Percentiles rank a stretch among this genome's conserved stretches.
These are phyloP conservation scores for Mucor mucedo DNA, from an alignment of 371 early-diverging fungal species.

Conservation along the genomic window DNA sequence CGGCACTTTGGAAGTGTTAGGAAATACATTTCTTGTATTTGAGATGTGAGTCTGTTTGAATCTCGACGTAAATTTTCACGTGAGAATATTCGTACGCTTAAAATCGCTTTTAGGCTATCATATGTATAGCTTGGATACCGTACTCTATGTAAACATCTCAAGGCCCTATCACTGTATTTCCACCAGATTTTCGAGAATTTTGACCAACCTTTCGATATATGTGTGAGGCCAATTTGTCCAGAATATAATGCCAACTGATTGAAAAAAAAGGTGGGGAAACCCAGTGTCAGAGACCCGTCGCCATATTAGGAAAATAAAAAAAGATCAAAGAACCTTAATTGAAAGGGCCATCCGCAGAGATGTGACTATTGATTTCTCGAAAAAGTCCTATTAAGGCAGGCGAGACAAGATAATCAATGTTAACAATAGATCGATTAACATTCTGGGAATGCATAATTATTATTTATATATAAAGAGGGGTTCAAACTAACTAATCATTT, in stretches of 20 bases:
- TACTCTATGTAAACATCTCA: too few species aligned
- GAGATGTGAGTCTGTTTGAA: too few species aligned
- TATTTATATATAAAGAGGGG: conserved; percentile 4
- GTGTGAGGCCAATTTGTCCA: too few species aligned
- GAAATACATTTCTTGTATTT: too few species aligned
- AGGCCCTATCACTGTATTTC: too few species aligned
- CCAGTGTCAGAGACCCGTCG: background rate
- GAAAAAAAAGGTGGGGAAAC: background rate
- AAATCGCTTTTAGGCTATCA: too few species aligned
- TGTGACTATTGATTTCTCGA: conserved; percentile 16
- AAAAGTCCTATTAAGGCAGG: conserved; percentile 12
- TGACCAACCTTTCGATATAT: too few species aligned
- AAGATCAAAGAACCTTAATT: background rate
- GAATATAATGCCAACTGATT: background rate
- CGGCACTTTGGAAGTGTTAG: too few species aligned
- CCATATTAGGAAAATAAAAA: conserved; percentile 10
- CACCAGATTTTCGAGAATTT: too few species aligned
- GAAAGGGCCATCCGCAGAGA: background rate
- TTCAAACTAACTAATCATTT: background rate
- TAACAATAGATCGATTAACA: background rate
- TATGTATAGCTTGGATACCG: too few species aligned
- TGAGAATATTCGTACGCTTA: too few species aligned
- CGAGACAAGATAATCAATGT: conserved; percentile 9
- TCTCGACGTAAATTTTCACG: too few species aligned
- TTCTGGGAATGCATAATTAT: background rate